phyloP scores from a whole-genome alignment of 495 filamentous ascomycete genomes.

The Cairneyella variabilis region DNA sequence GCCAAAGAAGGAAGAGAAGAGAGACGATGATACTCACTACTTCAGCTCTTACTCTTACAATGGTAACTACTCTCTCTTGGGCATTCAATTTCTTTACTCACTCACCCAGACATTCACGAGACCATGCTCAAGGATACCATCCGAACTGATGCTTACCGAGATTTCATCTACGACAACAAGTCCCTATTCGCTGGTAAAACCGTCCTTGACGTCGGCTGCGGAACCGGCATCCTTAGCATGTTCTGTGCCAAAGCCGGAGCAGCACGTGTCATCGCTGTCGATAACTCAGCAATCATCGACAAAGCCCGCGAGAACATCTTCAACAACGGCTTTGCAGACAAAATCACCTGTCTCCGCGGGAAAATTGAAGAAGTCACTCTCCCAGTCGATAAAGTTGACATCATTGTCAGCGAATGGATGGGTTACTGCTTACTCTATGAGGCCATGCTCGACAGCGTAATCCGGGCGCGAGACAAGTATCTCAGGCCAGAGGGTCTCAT shows the following conservation, averaged over 20 bases:
- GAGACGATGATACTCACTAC: slow-evolving; percentile 63
- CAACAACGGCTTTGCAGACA: slow-evolving; percentile 74
- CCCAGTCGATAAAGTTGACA: slow-evolving; percentile 87
- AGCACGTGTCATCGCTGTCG: slow-evolving; percentile 91
- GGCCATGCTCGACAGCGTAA: slow-evolving; percentile 94
- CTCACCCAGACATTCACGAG: slow-evolving; percentile 71
- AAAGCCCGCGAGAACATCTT: slow-evolving; percentile 91
- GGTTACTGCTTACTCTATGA: slow-evolving; percentile 98
- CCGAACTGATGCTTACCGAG: slow-evolving; percentile 90
- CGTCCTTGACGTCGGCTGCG: slow-evolving; percentile 96
- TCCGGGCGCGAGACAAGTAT: slow-evolving; percentile 91
- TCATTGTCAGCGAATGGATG: slow-evolving; percentile 99
- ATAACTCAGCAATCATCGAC: slow-evolving; percentile 95
- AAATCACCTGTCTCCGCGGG: slow-evolving; percentile 88
- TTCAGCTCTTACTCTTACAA: slow-evolving; percentile 81
- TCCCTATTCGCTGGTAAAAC: slow-evolving; percentile 97
- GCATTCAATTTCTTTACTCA: not conserved
- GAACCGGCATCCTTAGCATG: slow-evolving; percentile 76
- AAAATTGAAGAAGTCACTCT: slow-evolving; percentile 94
- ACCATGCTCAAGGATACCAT: slow-evolving; percentile 96
- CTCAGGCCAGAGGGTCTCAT: slow-evolving; percentile 80
- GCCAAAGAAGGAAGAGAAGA: slow-evolving; percentile 28
- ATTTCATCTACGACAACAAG: slow-evolving; percentile 96
- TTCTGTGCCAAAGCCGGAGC: slow-evolving; percentile 94
- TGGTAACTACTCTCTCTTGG: slow-evolving; percentile 40